Base-by-base conservation (phyloP, 371 early-diverging fungal genomes). In the Mortierella sp. region DNA sequence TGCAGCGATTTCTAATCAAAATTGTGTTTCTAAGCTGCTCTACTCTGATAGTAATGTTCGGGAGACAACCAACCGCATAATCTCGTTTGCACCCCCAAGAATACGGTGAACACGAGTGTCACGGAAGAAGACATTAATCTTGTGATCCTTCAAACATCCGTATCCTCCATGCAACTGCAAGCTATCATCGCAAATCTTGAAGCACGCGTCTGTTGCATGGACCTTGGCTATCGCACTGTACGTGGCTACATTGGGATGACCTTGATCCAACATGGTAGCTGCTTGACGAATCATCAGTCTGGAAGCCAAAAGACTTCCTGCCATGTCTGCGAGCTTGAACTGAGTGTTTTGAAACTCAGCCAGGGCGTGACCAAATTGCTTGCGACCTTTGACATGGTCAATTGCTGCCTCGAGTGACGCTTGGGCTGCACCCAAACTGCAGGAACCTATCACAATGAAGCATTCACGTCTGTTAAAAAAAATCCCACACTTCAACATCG, bases 311-410 rank as follows among this genome's bases (percentile, higher is more conserved):
- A 89, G 63, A 21, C 63, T 59, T 12, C 81, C 82, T 3, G 84
- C 84, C 89, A 89, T 87, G 27, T 89, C 87, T 2, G 89, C 86
- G 12, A 89, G 68, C 65, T 87, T 84, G 71, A 89, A 87, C 66
- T 89, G 87, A 3, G 82, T 80, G 66, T 80, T 78, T 75, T 80
- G 87, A 78, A 83, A 84, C 31, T 67, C 41, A 14, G 80, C 60
- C 37, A 89, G 44, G 14, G 84, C 57, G 17, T 76, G 68, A 44
- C 72, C 70, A 68, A 89, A 89, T 64, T 89, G 89, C 60, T 89
- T 84, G 51, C 89, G 84, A 12, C 79, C 84, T 26, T 64, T 75
- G 56, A 72, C 81, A 48, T 89, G 79, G 37, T 87, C 88, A 24
- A 86, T 21, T 1, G 88, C 79, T 2, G 78, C 70, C 69, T 85